These are phyloP conservation scores for Arabidopsis suecica DNA, from an alignment of 345 rosid species.

Conservation along the genomic window DNA sequence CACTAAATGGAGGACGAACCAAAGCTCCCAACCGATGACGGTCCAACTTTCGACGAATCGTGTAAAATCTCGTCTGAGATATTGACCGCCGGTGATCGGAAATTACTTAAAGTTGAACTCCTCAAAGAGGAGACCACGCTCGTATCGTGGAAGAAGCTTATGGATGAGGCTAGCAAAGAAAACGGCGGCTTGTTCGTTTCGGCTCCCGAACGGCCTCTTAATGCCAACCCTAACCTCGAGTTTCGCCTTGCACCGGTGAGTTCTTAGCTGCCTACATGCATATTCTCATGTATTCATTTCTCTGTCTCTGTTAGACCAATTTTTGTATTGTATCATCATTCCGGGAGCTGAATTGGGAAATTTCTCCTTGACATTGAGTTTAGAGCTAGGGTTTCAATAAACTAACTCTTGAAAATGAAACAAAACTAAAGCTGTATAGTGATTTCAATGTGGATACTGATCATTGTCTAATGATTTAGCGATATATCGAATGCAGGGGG, in stretches of 20 bases:
- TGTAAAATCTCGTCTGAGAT: constrained; percentile 56
- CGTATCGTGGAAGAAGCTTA: constrained; percentile 90
- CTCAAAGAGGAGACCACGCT: constrained; percentile 77
- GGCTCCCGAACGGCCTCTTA: constrained; percentile 52
- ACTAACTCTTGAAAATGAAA: not conserved
- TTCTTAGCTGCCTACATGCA: constrained; percentile 3
- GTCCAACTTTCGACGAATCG: constrained; percentile 51
- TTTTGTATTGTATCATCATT: not conserved
- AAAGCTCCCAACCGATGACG: constrained; percentile 37
- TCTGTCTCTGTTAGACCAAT: constrained; percentile 1
- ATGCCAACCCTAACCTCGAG: constrained; percentile 62
- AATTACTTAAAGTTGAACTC: constrained; percentile 77
- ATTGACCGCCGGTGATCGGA: constrained; percentile 68
- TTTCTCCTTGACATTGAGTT: constrained; percentile 10
- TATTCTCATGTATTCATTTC: too few species aligned
- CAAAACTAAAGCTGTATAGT: not conserved
- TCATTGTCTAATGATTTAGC: not conserved
- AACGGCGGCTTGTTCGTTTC: constrained; percentile 47
- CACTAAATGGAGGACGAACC: constrained; percentile 43
- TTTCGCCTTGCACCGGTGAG: constrained; percentile 62
- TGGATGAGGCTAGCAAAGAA: constrained; percentile 65
- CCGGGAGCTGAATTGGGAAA: not conserved
- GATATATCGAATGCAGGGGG: constrained; percentile 54
- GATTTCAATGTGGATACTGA: not conserved
- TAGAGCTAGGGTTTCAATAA: constrained; percentile 24